A percentile compares a stretch with the other conserved stretches of the same genome.
These are phyloP conservation scores for Teratosphaeria gauchensis DNA, from an alignment of 2,329 filamentous ascomycete genomes.

Conservation along the genomic window DNA sequence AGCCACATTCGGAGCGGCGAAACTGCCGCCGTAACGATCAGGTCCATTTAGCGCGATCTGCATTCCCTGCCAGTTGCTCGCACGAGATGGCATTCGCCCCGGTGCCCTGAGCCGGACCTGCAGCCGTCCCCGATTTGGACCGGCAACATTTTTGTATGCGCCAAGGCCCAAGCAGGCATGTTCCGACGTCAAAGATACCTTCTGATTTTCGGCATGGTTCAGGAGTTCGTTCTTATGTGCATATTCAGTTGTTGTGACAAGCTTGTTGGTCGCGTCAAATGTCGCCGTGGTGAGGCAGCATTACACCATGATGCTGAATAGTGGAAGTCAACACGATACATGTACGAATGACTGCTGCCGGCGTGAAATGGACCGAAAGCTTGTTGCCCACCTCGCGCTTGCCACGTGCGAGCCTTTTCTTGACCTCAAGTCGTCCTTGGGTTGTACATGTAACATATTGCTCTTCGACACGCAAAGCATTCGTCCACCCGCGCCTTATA, in stretches of 20 bases:
- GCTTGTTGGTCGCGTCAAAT: too few relatives aligned
- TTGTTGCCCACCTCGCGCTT: neutral
- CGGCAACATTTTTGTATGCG: neutral
- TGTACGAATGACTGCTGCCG: neutral
- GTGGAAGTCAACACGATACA: neutral
- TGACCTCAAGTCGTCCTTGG: neutral
- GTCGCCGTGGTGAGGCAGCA: too few relatives aligned
- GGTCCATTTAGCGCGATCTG: neutral
- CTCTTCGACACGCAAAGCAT: neutral
- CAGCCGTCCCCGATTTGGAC: neutral
- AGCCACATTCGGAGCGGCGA: neutral
- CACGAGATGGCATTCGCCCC: neutral
- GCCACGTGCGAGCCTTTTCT: neutral
- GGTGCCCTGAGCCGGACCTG: neutral
- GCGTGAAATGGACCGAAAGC: neutral
- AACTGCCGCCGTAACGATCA: neutral
- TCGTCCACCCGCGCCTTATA: too few relatives aligned
- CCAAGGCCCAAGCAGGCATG: neutral
- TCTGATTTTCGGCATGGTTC: too few relatives aligned
- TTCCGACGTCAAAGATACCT: neutral
- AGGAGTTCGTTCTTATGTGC: too few relatives aligned
- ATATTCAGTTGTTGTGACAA: too few relatives aligned
- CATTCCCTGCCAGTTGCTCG: neutral
- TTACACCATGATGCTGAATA: neutral
- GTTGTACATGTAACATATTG: neutral